Conservation (phyloP, 2,329 filamentous ascomycete species). For the Alternaria alternata region DNA sequence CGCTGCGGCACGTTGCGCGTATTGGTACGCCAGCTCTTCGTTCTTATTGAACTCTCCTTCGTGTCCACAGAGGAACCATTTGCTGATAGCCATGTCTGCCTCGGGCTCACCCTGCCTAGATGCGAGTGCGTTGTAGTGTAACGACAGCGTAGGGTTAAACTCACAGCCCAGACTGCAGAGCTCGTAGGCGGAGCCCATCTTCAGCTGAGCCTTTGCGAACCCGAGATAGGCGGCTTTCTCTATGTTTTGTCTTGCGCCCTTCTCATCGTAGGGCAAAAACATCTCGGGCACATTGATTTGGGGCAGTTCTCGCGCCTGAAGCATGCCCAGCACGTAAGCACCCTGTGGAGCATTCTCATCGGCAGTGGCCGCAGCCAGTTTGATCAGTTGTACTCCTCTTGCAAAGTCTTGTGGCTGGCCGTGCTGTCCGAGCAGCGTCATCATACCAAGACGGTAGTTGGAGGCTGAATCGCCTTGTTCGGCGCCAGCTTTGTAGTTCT, state of each 20-base stretch:
- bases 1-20: constrained; percentile 84
- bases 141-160: constrained; percentile 88
- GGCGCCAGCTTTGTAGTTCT: constrained; percentile 86
- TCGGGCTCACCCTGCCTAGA: constrained; percentile 92
- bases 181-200: constrained; percentile 97
- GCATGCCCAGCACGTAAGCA: constrained; percentile 94
- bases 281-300: constrained; percentile 82
- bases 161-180: constrained; percentile 92
- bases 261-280: constrained; percentile 75
- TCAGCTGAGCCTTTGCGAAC: constrained; percentile 94
- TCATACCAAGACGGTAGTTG: constrained; percentile 90
- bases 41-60: constrained; percentile 95
- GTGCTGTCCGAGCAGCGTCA: constrained; percentile 93
- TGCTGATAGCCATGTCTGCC: constrained; percentile 93
- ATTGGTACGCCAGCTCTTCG: constrained; percentile 89
- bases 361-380: constrained; percentile 80
- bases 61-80: constrained; percentile 97
- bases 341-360: constrained; percentile 98
- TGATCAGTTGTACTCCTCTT: constrained; percentile 82
- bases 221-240: constrained; percentile 96
- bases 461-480: constrained; percentile 86
- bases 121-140: constrained; percentile 95
- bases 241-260: constrained; percentile 82
- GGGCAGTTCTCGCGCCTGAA: constrained; percentile 88
- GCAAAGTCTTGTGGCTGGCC: constrained; percentile 84